Evolutionary conservation across 2,329 filamentous ascomycete species (phyloP).

Genomic region (Ceratocystis lukuohia): DNA sequence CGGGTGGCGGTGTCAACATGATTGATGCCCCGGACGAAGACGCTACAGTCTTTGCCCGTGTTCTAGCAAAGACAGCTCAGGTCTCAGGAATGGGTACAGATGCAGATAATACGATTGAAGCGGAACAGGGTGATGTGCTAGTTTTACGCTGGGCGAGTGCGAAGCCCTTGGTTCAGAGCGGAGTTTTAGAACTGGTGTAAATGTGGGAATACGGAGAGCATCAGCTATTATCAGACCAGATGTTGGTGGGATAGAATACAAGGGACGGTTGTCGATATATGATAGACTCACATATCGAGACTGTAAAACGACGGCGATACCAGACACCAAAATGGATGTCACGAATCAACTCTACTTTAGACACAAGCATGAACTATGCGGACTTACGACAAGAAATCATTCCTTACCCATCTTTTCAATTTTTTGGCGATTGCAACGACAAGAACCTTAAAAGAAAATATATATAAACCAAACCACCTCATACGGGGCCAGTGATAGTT

Average conservation of each 20-base stretch:
- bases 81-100: constrained; percentile 51
- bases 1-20: constrained; percentile 78
- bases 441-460: neutral
- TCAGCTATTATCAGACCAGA: neutral
- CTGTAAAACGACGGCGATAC: constrained; percentile 10
- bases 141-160: constrained; percentile 65
- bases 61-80: constrained; percentile 44
- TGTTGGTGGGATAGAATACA: neutral
- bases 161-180: constrained; percentile 42
- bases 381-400: neutral
- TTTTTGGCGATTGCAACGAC: neutral
- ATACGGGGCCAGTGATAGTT: neutral
- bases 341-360: neutral
- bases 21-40: constrained; percentile 75
- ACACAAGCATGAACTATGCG: neutral
- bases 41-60: constrained; percentile 69
- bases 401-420: too few species aligned
- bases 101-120: constrained; percentile 45
- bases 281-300: neutral
- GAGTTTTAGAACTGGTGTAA: constrained; percentile 47
- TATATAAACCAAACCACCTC: neutral
- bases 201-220: neutral
- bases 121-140: constrained; percentile 49
- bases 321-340: neutral
- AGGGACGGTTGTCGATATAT: neutral